phyloP scores from a whole-genome alignment of 257 asterid species.

The Rubia yunnanensis region DNA sequence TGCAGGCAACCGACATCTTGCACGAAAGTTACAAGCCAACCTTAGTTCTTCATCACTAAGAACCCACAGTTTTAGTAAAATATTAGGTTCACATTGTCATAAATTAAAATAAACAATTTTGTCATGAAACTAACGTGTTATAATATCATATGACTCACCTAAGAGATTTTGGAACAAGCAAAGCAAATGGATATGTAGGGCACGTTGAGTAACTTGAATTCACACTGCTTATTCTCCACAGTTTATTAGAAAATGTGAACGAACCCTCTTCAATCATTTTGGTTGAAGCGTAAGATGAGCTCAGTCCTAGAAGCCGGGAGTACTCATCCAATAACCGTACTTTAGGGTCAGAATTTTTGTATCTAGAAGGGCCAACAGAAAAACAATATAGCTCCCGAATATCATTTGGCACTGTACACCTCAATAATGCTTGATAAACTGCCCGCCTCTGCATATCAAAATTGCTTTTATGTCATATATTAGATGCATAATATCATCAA shows the following conservation, averaged over 20 bases:
- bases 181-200: conserved; percentile 90
- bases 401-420: conserved; percentile 67
- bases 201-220: conserved; percentile 64
- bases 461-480: conserved; percentile 11
- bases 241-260: conserved; percentile 58
- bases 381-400: conserved; percentile 93
- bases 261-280: conserved; percentile 66
- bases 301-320: conserved; percentile 79
- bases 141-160: conserved; percentile 36
- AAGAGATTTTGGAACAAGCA: conserved; percentile 80
- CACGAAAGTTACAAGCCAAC: conserved; percentile 82
- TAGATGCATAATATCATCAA: background rate
- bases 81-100: conserved; percentile 21
- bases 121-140: background rate
- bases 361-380: conserved; percentile 53
- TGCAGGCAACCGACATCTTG: conserved; percentile 82
- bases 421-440: conserved; percentile 63
- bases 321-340: conserved; percentile 79
- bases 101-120: conserved; percentile 11
- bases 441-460: conserved; percentile 66
- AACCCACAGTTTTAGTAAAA: conserved; percentile 22
- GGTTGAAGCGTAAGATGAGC: conserved; percentile 44
- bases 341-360: conserved; percentile 50
- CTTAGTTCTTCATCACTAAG: conserved; percentile 75
- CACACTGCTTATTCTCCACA: conserved; percentile 86